Percentiles rank a stretch among this genome's conserved stretches.
Conservation (phyloP, 305 asterid species). For the Fraxinus angustifolia region DNA sequence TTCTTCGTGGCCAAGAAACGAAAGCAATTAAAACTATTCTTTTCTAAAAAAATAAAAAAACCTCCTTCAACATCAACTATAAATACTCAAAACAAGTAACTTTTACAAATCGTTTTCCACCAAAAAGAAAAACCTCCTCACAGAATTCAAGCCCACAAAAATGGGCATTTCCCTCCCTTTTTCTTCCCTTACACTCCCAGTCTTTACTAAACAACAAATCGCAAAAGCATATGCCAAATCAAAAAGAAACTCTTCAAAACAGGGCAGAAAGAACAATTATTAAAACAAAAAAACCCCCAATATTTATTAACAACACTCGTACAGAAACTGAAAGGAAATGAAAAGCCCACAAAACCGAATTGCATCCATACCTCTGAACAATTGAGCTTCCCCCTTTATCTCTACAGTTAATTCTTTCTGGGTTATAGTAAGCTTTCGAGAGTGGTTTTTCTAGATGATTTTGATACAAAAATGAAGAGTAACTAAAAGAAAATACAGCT, state of each 20-base stretch:
- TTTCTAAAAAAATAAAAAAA: background rate
- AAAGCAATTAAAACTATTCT: background rate
- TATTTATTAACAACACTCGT: background rate
- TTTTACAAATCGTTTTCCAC: background rate
- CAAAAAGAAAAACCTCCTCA: background rate
- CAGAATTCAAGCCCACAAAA: background rate
- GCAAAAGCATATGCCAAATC: background rate
- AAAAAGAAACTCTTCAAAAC: background rate
- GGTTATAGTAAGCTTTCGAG: background rate
- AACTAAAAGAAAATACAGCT: slow-evolving; percentile 1
- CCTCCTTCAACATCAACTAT: background rate
- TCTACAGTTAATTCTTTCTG: background rate
- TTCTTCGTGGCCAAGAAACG: slow-evolving; percentile 15
- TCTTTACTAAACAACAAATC: background rate
- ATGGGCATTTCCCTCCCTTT: background rate
- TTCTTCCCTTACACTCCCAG: background rate
- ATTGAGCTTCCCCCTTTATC: slow-evolving; percentile 11
- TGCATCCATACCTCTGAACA: slow-evolving; percentile 34
- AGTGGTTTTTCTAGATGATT: background rate
- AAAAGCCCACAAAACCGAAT: background rate
- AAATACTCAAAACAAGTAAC: background rate
- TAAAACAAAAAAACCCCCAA: slow-evolving; percentile 16
- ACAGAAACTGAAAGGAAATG: background rate
- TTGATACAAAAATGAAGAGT: background rate
- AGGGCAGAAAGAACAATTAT: background rate